Evolutionary conservation across 441 rosid genomes (phyloP), one percentile per base, ranked within the genome.

Genomic region (Erodium chrysanthum): DNA sequence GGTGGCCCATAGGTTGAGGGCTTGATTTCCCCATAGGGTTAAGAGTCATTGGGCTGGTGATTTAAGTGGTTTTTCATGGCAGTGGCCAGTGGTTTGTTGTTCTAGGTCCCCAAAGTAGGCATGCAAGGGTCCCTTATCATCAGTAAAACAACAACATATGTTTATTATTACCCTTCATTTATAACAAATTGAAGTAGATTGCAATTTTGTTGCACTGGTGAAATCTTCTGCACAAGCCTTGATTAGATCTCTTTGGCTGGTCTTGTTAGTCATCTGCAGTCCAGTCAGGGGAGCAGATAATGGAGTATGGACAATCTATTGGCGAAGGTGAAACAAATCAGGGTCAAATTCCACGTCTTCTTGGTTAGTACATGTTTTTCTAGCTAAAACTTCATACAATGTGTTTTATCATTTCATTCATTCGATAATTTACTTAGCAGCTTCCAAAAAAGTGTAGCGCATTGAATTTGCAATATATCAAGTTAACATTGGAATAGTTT

Each of bases 291-390:
- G 99, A 85, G 74, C 86, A 81, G 52, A 84, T 87, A 56, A 91
- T 94, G 96, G 79, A 74, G 70, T 84, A 86, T 80, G 97, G 96
- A 27, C 86, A 82, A 76, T 84, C 84, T 21, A 83, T 90, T 72
- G 92, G 85, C 73, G 90, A 89, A 54, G 74, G 68, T 31, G 84
- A 85, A 67, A 77, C 69, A 59, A 68, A 70, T 67, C 86, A 68
- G 72, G 95, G 94, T 68, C 85, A 86, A 73, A 88, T 94, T 81
- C 91, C 97, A 31, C 87, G 77, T 69, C 94, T 91, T 75, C 85
- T 91, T 76, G 97, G 99, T 94, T 58, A 59, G 86, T 76, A 12
- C n/a, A 37, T 3, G 2, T 18, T 60, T 15, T 69, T 7, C 29
- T 5, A 29, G 0, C 71, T 25, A 42, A 61, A 60, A 25, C 27